These are phyloP conservation scores for Centrapalus pauciflorus DNA, from an alignment of 129 eudicot genomes.

Conservation along the genomic window DNA sequence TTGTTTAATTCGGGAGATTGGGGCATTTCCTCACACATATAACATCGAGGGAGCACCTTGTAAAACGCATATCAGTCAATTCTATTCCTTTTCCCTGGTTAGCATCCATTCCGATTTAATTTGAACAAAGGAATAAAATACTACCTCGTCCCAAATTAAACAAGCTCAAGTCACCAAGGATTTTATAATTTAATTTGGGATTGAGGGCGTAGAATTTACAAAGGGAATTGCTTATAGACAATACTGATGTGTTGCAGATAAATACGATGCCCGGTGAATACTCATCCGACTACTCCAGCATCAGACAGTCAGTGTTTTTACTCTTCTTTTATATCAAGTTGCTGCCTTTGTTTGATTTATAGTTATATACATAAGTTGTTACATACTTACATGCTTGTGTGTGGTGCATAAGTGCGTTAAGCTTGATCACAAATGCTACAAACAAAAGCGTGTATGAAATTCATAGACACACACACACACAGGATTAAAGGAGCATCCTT, in stretches of 20 bases:
- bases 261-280: neutral
- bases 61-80: conserved; percentile 33
- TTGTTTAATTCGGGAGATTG: conserved; percentile 37
- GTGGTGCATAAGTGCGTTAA: neutral
- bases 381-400: neutral
- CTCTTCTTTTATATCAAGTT: conserved; percentile 1
- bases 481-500: neutral
- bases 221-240: neutral
- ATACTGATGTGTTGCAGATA: conserved; percentile 7
- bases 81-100: neutral
- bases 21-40: conserved; percentile 59
- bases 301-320: conserved; percentile 10
- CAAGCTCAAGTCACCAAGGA: neutral
- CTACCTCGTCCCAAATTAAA: neutral
- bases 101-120: neutral
- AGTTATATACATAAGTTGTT: neutral
- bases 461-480: neutral
- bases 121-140: neutral
- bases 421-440: neutral
- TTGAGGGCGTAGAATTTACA: neutral
- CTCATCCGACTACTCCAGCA: neutral
- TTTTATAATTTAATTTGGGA: neutral
- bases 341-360: neutral
- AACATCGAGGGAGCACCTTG: conserved; percentile 41
- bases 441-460: neutral